These are phyloP conservation scores for Leccinum rimulosum DNA, from an alignment of 768 basidiomycete species.

Conservation along the genomic window DNA sequence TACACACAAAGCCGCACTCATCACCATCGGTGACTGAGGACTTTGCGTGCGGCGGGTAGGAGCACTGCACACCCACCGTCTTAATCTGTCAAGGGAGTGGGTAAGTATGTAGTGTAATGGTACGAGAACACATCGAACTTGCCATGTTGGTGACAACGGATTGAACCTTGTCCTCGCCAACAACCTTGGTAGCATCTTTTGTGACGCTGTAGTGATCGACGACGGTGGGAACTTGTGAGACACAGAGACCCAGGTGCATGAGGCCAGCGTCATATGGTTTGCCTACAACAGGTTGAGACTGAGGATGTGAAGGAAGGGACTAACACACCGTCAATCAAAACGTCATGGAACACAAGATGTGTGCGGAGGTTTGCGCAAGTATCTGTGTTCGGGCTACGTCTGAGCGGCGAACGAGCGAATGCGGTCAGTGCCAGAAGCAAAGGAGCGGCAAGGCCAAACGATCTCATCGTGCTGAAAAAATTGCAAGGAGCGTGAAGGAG, in stretches of 20 bases:
- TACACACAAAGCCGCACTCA: conserved; percentile 32
- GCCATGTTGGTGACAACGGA: conserved; percentile 25
- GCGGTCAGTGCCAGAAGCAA: conserved; percentile 16
- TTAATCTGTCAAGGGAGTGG: conserved; percentile 21
- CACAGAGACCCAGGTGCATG: conserved; percentile 30
- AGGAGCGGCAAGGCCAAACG: conserved; percentile 12
- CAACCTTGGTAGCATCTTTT: conserved; percentile 20
- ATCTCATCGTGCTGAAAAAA: conserved; percentile 15
- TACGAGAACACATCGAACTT: background rate
- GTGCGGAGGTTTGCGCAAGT: conserved; percentile 16
- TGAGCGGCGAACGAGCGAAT: conserved; percentile 16
- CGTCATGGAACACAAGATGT: conserved; percentile 19
- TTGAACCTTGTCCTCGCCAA: conserved; percentile 24
- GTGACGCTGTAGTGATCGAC: conserved; percentile 23
- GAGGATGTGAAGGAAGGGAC: too few species aligned
- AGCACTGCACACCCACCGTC: conserved; percentile 22
- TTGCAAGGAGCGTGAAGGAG: background rate
- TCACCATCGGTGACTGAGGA: conserved; percentile 16
- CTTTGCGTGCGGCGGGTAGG: conserved; percentile 31
- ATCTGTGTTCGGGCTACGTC: conserved; percentile 8
- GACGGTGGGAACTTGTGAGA: conserved; percentile 26
- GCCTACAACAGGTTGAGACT: conserved; percentile 6
- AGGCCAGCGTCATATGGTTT: conserved; percentile 23
- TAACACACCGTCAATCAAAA: conserved; percentile 8
- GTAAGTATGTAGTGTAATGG: background rate